Evolutionary conservation across 73 alveolate species (phyloP), one percentile per base, ranked within the genome.

Genomic region (Diophrys sp.): DNA sequence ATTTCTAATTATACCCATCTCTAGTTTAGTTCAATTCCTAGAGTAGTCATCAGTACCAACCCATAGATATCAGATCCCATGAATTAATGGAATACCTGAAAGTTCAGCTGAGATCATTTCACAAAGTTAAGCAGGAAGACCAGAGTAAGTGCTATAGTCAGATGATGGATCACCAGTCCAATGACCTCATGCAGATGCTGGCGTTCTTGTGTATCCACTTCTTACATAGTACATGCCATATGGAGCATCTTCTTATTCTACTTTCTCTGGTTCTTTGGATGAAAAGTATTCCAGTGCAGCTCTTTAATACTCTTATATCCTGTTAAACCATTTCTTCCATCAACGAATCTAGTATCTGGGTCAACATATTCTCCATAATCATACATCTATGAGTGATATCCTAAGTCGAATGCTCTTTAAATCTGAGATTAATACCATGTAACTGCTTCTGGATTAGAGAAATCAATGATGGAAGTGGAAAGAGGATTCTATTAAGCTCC

Each of bases 111-210:
- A 5, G 18, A 44, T 44, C 62, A 44, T 44, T 11, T 18, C 62
- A 18, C n/a, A 44, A 18, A 44, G 62, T 11, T 44, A 11, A 44
- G n/a, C 62, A 11, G 62, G 62, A 44, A 44, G 62, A 44, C 62
- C 62, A 11, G 62, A 44, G 18, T 44, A 44, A 44, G 62, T 44
- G 18, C n/a, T 44, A 44, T 11, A 44, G 18, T 44, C 62, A 11
- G 62, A 44, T 11, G n/a, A 44, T 44, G 62, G 62, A 44, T 44
- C 62, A 44, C 62, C 62, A 44, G 62, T 44, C 62, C 62, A 44
- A 44, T 44, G 62, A 44, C n/a, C 5, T 18, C 62, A 44, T 11
- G 62, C 62, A 44, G 62, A 11, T 11, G 62, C 5, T 44, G 5
- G 18, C 5, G 62, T 44, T 44, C 62, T 18, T 44, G 62, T 11